Conservation (phyloP, 2,329 filamentous ascomycete species). For the Talaromyces sp. region DNA sequence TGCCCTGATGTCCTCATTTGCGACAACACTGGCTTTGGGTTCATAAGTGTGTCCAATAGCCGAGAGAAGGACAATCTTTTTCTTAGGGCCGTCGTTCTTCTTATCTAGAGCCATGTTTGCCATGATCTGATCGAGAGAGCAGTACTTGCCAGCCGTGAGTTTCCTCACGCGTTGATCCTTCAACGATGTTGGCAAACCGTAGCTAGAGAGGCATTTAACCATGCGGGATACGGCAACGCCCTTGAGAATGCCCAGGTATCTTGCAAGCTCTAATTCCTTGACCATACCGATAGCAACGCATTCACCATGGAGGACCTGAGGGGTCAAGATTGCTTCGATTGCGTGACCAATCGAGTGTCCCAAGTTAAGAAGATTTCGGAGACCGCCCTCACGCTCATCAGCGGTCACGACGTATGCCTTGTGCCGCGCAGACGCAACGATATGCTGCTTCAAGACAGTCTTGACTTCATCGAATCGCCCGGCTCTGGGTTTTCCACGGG, state of each 20-base stretch:
- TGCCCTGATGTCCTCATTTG: conserved; percentile 75
- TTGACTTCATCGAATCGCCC: conserved; percentile 65
- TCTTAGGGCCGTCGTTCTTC: conserved; percentile 92
- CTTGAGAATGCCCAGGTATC: conserved; percentile 77
- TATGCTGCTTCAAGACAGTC: conserved; percentile 67
- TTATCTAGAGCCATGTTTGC: conserved; percentile 97
- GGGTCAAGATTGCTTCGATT: conserved; percentile 89
- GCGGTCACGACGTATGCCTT: conserved; percentile 93
- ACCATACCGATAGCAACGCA: conserved; percentile 98
- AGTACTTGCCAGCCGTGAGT: conserved; percentile 78
- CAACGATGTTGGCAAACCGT: conserved; percentile 79
- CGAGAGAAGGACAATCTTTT: conserved; percentile 90
- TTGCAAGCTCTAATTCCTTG: conserved; percentile 89
- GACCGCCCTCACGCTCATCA: conserved; percentile 88
- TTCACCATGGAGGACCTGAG: conserved; percentile 91
- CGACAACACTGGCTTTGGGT: conserved; percentile 80
- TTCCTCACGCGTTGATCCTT: conserved; percentile 76
- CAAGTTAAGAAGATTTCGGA: conserved; percentile 94
- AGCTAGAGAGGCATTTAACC: conserved; percentile 90
- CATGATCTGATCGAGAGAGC: conserved; percentile 77
- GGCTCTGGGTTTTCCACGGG: conserved; percentile 54
- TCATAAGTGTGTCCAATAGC: conserved; percentile 86
- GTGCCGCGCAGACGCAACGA: conserved; percentile 82
- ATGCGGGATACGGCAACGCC: conserved; percentile 84
- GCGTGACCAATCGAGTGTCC: conserved; percentile 97